These are phyloP conservation scores for Phascolomyces articulosus DNA, from an alignment of 371 early-diverging fungal genomes.

Conservation along the genomic window DNA sequence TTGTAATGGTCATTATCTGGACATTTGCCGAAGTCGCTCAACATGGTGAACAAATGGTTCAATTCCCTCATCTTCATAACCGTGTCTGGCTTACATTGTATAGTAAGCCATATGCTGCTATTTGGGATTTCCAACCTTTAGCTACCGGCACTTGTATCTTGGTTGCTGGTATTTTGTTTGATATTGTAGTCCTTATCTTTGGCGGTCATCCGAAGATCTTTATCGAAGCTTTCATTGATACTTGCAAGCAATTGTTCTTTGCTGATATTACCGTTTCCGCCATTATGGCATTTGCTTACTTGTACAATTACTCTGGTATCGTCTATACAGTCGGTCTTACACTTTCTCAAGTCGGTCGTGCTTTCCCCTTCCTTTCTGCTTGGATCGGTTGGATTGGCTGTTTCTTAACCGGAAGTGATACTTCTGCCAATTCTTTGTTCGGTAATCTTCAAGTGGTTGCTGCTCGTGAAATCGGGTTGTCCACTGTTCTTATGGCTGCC, in stretches of 20 bases:
- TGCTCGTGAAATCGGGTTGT: slow-evolving; percentile 48
- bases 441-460: slow-evolving; percentile 58
- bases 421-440: slow-evolving; percentile 46
- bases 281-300: slow-evolving; percentile 54
- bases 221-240: slow-evolving; percentile 27
- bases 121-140: slow-evolving; percentile 55
- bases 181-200: slow-evolving; percentile 32
- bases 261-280: slow-evolving; percentile 50
- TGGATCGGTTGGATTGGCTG: slow-evolving; percentile 58
- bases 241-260: slow-evolving; percentile 37
- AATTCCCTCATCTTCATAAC: slow-evolving; percentile 47
- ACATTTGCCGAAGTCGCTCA: slow-evolving; percentile 37
- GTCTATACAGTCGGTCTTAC: slow-evolving; percentile 53
- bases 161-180: slow-evolving; percentile 32
- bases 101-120: slow-evolving; percentile 41
- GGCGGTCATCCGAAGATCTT: slow-evolving; percentile 34
- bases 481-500: slow-evolving; percentile 47
- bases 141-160: slow-evolving; percentile 55
- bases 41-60: slow-evolving; percentile 32
- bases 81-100: slow-evolving; percentile 48
- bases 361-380: slow-evolving; percentile 55
- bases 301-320: slow-evolving; percentile 51
- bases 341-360: slow-evolving; percentile 47
- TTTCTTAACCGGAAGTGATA: slow-evolving; percentile 55
- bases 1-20: slow-evolving; percentile 52